Evolutionary conservation across 768 basidiomycete species (phyloP), one percentile per base, ranked within the genome.

Genomic region (Leccinellum luteum): DNA sequence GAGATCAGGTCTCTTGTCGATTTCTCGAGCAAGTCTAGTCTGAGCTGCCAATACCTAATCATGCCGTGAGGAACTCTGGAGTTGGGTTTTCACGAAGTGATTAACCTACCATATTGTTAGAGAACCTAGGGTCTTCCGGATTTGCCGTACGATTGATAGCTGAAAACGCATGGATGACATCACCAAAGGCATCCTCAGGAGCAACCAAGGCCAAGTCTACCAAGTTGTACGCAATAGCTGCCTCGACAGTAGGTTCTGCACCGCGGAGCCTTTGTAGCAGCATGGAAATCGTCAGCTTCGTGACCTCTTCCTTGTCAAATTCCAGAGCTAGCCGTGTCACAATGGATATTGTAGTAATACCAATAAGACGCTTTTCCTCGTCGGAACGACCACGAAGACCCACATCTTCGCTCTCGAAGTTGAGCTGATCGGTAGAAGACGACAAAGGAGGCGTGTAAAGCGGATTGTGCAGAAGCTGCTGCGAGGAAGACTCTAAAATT

Each of bases 331-430:
- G 81, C 30, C 85, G 81, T 3, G 94, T 90, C 5, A 95, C 94
- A 2, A 95, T 90, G 3, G 91, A 91, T 57, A 98, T 94, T 3
- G 93, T 94, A 59, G 90, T 94, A 52, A 94, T 92, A 3, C 90
- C 90, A 41, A 94, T 85, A 17, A 93, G 79, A 50, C 86, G 79
- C 66, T 87, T 89, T 69, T 95, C 89, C 57, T 96, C 94, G 49
- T 94, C 92, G 1, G 90, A 85, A 41, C 88, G 78, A 9, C 85
- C 83, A 13, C 81, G 77, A 23, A 90, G 72, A 3, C 87, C 86
- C 3, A 75, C 79, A 59, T 90, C 89, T 21, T 84, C 77, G 1
- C 85, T 81, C 50, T 85, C 81, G 7, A 83, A 64, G 4, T 81
- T 81, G 17, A 78, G 68, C 43, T 80, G 76, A 58, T 87, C 84